These are phyloP conservation scores for Elaeis guineensis DNA, from an alignment of 176 grass and related monocot species.

Conservation along the genomic window DNA sequence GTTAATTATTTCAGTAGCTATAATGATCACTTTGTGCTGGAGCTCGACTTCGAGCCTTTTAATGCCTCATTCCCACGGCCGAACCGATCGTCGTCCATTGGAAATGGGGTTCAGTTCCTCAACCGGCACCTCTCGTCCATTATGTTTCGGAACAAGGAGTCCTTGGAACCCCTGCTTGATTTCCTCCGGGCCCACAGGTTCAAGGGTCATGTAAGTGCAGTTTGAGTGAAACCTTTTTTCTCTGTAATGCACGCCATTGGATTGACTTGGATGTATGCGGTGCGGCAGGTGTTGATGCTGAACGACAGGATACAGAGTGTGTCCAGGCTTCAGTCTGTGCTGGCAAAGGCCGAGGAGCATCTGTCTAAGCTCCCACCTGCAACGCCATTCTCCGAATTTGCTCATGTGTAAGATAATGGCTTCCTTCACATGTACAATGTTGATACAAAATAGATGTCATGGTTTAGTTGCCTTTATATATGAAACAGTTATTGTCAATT, in stretches of 20 bases:
- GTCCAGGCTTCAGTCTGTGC: constrained; percentile 70
- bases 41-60: constrained; percentile 96
- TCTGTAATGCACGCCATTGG: no score
- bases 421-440: no score
- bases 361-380: constrained; percentile 56
- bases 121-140: constrained; percentile 87
- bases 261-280: no score
- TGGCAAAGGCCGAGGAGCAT: constrained; percentile 81
- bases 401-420: constrained; percentile 45
- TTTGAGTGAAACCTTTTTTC: no score
- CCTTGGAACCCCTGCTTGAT: constrained; percentile 73
- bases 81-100: constrained; percentile 73
- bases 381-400: constrained; percentile 71
- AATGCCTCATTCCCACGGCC: constrained; percentile 74
- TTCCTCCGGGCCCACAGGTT: constrained; percentile 81
- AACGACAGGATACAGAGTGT: constrained; percentile 85
- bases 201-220: constrained; percentile 69
- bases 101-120: constrained; percentile 94
- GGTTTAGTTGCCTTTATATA: no score
- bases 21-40: constrained; percentile 46
- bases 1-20: constrained; percentile 15
- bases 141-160: constrained; percentile 94
- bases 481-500: no score
- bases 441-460: no score
- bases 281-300: constrained; percentile 84